Evolutionary conservation across 1,284 basidiomycete genomes (phyloP), one percentile per base, ranked within the genome.

Genomic region (Ustilago xerochloae): DNA sequence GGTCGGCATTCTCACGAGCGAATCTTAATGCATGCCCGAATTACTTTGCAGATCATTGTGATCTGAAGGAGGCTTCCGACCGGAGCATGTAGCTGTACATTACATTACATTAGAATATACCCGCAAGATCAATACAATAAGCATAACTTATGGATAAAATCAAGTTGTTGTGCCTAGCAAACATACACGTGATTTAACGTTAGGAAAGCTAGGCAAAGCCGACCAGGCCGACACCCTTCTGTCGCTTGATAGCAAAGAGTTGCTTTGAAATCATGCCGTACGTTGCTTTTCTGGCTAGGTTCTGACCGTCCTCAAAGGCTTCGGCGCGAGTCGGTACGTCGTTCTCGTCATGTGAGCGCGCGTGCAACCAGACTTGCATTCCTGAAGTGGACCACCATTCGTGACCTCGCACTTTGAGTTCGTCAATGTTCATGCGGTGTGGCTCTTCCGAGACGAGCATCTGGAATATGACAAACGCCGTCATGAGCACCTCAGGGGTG

Each of bases 1-100:
- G 64, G 90, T 98, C 48, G 96, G 96, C 15, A 91, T 97, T 75
- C 86, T 97, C 26, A 63, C 59, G 5, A 55, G 46, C 55, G 65
- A 74, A 24, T 50, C n/a, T n/a, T n/a, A n/a, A n/a, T n/a, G n/a
- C n/a, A n/a, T n/a, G n/a, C n/a, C n/a, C n/a, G n/a, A n/a, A n/a
- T n/a, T n/a, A n/a, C n/a, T n/a, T n/a, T n/a, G n/a, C n/a, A 36
- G 12, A 26, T n/a, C n/a, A 13, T 36, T 36, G 35, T 12, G 13
- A 36, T 36, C n/a, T 36, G 46, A 30, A 13, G 22, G 12, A 13
- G 6, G 8, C 18, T 24, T 43, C 12, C 20, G 22, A 35, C 4
- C 10, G 8, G 46, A 18, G 29, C 20, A 15, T n/a, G 29, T 30
- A 26, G 46, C 22, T 48, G 45, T 53, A 62, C 45, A 59, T 20